Base-by-base conservation (phyloP, 1,284 basidiomycete genomes). In the Boletus holoroseus region DNA sequence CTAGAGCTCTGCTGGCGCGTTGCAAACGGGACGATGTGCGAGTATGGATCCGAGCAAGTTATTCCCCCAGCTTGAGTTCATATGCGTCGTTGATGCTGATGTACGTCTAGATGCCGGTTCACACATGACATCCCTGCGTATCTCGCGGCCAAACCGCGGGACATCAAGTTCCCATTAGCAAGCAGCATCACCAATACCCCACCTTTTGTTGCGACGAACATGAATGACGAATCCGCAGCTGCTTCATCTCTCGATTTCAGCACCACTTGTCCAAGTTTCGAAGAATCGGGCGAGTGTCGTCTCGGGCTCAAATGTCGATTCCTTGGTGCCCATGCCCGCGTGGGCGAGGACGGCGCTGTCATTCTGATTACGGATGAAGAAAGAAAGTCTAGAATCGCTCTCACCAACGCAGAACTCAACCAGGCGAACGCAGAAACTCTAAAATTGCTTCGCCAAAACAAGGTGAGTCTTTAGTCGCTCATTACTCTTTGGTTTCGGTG, bases 261-360 rank as follows among this genome's bases (percentile, higher is more conserved):
- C 15, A 80, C 80, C 0, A 69, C 62, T 1, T 97, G 93, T 61
- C 90, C 92, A 1, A 76, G 85, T 4, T 93, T 82, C 60, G 72
- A 76, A 26, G 81, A 83, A 55, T 76, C 78, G 5, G 94, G 94
- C 0, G 79, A 85, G 62, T 98, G 94, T 71, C 83, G 84, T 46
- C 82, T 82, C 56, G 95, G 92, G 5, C 86, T 91, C 71, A 90
- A 91, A 68, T 99, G 95, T 66, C 83, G 95, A 2, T 96, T 90
- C 71, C 78, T 96, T 3, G 86, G 88, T 11, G 84, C 80, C 0
- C 95, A 98, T 62, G 62, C 67, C 3, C 68, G 62, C 22, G 63
- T 67, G 40, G 70, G 72, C 24, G 76, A 75, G 18, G 56, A 68
- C 18, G 76, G 76, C 1, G 60, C 53, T 3, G 37, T 81, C n/a